Evolutionary conservation across 805 yeast species (phyloP).

Genomic region (Schwanniomyces vanrijiae): DNA sequence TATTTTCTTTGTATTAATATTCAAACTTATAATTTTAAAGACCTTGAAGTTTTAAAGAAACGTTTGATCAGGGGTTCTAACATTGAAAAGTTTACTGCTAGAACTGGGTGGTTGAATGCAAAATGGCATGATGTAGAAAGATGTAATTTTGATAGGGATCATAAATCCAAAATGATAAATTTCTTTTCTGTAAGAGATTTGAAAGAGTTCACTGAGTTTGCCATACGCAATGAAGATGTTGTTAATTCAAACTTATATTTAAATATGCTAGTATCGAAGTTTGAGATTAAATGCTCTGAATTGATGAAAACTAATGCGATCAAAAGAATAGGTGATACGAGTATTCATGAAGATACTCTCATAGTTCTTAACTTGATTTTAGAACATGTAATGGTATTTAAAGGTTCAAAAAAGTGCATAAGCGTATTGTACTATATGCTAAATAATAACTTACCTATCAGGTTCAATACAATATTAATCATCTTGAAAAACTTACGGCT

Average conservation of each 20-base stretch:
- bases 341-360: constrained; percentile 21
- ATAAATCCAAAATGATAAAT: constrained; percentile 27
- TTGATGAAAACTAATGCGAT: constrained; percentile 7
- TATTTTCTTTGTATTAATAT: constrained; percentile 33
- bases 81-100: constrained; percentile 29
- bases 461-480: constrained; percentile 21
- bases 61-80: constrained; percentile 27
- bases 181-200: constrained; percentile 31
- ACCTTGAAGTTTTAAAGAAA: constrained; percentile 18
- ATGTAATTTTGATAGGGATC: constrained; percentile 13
- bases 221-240: constrained; percentile 26
- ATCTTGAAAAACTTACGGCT: constrained; percentile 30
- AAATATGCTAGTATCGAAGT: constrained; percentile 35
- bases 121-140: constrained; percentile 36
- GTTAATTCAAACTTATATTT: constrained; percentile 34
- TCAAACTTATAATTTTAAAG: constrained; percentile 18
- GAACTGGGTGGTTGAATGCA: constrained; percentile 37
- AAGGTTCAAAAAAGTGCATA: constrained; percentile 32
- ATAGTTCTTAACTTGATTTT: constrained; percentile 28
- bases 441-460: constrained; percentile 23
- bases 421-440: constrained; percentile 33
- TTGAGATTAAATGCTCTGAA: constrained; percentile 25
- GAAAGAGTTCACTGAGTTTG: constrained; percentile 17
- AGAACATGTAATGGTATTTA: constrained; percentile 35
- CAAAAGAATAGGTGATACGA: constrained; percentile 12